phyloP scores from a whole-genome alignment of 352 stramenopile genomes.

The Pythium oligandrum region DNA sequence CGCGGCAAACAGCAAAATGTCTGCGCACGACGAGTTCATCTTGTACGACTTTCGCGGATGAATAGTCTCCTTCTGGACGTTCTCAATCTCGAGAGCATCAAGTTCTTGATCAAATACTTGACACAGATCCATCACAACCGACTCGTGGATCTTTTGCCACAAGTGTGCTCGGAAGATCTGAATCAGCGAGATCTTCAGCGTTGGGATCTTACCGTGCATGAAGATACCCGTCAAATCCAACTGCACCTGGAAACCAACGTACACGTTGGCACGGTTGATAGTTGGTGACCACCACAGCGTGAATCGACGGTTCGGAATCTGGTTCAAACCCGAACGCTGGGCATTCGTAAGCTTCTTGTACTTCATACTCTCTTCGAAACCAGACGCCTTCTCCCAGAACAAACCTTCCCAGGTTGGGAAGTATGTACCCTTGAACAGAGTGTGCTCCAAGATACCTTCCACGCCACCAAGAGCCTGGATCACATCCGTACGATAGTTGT shows the following conservation, averaged over 20 bases:
- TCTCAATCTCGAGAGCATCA: slow-evolving; percentile 99
- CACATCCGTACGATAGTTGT: slow-evolving; percentile 99
- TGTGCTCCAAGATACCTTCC: slow-evolving; percentile 99
- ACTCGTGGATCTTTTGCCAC: slow-evolving; percentile 99
- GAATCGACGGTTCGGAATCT: slow-evolving; percentile 99
- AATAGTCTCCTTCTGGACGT: slow-evolving; percentile 99
- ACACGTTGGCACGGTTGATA: slow-evolving; percentile 99
- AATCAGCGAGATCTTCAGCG: slow-evolving; percentile 98
- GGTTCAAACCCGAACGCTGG: slow-evolving; percentile 98
- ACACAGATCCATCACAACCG: slow-evolving; percentile 95
- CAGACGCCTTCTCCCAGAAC: slow-evolving; percentile 99
- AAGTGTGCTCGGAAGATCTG: slow-evolving; percentile 98
- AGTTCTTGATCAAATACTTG: slow-evolving; percentile 99
- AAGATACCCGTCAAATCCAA: slow-evolving; percentile 99
- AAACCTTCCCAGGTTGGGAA: slow-evolving; percentile 99
- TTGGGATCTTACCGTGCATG: slow-evolving; percentile 99
- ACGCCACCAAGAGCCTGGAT: slow-evolving; percentile 99
- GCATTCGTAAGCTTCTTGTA: slow-evolving; percentile 99
- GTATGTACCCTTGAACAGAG: slow-evolving; percentile 99
- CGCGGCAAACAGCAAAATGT: slow-evolving; percentile 98
- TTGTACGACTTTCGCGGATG: slow-evolving; percentile 99
- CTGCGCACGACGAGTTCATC: slow-evolving; percentile 99
- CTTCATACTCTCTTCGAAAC: slow-evolving; percentile 95
- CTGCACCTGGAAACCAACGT: slow-evolving; percentile 99
- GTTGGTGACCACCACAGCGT: slow-evolving; percentile 99